Conservation (phyloP, 2,329 filamentous ascomycete species). For the Acrocalymma vagum region DNA sequence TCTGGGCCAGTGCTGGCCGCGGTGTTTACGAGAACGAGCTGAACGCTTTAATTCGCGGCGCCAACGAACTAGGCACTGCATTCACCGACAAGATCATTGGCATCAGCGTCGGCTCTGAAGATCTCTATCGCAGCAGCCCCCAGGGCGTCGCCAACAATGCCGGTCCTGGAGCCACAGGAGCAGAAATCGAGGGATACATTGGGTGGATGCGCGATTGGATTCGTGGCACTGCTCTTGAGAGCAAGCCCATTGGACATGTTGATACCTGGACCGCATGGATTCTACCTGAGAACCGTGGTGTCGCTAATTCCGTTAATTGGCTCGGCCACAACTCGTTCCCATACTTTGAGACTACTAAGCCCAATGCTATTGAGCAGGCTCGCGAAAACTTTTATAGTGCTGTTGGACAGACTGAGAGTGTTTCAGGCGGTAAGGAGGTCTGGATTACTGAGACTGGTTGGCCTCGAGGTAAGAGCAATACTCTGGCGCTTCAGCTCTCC, state of each 20-base stretch:
- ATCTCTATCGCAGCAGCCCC: slow-evolving; percentile 67
- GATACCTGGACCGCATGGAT: slow-evolving; percentile 81
- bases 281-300: slow-evolving; percentile 73
- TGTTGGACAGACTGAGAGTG: slow-evolving; percentile 65
- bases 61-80: slow-evolving; percentile 70
- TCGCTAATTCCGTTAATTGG: slow-evolving; percentile 76
- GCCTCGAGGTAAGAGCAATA: slow-evolving; percentile 63
- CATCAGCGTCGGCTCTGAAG: slow-evolving; percentile 86
- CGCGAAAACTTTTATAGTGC: slow-evolving; percentile 73
- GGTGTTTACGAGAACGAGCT: slow-evolving; percentile 75
- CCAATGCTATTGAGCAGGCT: slow-evolving; percentile 65
- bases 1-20: slow-evolving; percentile 79
- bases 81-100: slow-evolving; percentile 75
- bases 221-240: slow-evolving; percentile 66
- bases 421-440: slow-evolving; percentile 71
- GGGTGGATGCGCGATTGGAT: slow-evolving; percentile 70
- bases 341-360: slow-evolving; percentile 76
- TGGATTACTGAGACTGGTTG: slow-evolving; percentile 91
- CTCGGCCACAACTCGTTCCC: slow-evolving; percentile 85
- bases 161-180: slow-evolving; percentile 69
- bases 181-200: slow-evolving; percentile 73
- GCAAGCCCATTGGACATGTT: slow-evolving; percentile 77
- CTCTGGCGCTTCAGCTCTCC: too few species aligned
- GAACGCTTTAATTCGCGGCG: slow-evolving; percentile 72
- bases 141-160: slow-evolving; percentile 69